Conservation (phyloP, 345 rosid species). For the Sisymbrium altissimum region DNA sequence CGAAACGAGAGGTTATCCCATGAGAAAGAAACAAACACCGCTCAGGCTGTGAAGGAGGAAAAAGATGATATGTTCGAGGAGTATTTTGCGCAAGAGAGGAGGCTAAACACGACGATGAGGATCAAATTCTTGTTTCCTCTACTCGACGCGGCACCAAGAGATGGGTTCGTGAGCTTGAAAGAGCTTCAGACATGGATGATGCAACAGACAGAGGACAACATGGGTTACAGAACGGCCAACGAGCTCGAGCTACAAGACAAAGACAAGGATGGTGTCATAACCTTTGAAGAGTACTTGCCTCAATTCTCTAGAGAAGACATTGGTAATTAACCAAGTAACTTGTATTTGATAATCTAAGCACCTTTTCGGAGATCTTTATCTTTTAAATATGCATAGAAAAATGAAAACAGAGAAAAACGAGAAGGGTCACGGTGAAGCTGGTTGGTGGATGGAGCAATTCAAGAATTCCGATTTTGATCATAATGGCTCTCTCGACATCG, state of each 20-base stretch:
- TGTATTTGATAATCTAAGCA: background rate
- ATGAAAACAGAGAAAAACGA: conserved; percentile 43
- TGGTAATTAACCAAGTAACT: conserved; percentile 32
- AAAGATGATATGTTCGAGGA: conserved; percentile 24
- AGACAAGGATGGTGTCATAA: conserved; percentile 53
- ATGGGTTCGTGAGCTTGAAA: conserved; percentile 43
- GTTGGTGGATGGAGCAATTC: conserved; percentile 71
- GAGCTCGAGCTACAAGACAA: conserved; percentile 46
- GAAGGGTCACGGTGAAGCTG: conserved; percentile 60
- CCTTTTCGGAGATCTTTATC: background rate
- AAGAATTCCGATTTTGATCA: conserved; percentile 52
- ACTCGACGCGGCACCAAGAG: conserved; percentile 50
- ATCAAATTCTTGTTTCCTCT: conserved; percentile 59
- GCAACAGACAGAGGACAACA: conserved; percentile 46
- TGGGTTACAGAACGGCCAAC: conserved; percentile 43
- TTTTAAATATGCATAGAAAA: background rate
- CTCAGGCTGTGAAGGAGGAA: conserved; percentile 6
- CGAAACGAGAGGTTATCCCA: conserved; percentile 40
- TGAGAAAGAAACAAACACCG: conserved; percentile 14
- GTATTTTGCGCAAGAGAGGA: conserved; percentile 41
- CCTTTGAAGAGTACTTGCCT: conserved; percentile 57
- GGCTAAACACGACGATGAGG: conserved; percentile 55
- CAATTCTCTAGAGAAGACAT: conserved; percentile 50
- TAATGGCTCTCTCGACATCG: conserved; percentile 46
- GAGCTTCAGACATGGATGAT: conserved; percentile 66